Base-by-base conservation (phyloP, 345 rosid species). In the Nephelium lappaceum region DNA sequence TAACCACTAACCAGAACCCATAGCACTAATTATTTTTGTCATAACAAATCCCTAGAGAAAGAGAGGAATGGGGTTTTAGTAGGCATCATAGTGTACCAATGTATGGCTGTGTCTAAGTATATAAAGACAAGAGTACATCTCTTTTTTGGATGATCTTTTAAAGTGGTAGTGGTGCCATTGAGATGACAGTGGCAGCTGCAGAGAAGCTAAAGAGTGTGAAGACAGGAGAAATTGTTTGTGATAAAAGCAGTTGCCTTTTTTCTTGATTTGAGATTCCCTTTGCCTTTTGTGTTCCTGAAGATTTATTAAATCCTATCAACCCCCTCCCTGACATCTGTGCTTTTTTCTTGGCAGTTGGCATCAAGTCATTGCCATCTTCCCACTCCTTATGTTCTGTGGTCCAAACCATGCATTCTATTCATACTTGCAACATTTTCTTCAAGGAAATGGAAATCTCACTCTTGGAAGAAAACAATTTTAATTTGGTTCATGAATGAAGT, bases 221-320 rank as follows among this genome's bases (percentile, higher is more conserved):
- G 81, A 79, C 82, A 83, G 73, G 6, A 57, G 69, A 51, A 51
- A 51, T 5, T 61, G 23, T 2, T 67, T 23, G 47, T 73, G 78
- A 75, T 53, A 71, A 85, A 87, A 81, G 72, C 74, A 58, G 25
- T 57, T 27, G 25, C 15, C 31, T 66, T 75, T 80, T 68, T 72
- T 69, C 76, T 25, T 71, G 47, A 73, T 75, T 49, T 62, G 64
- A 81, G 77, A 79, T 64, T 43, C 19, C 45, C 24, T 41, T 27
- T 19, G 14, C 67, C 75, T 77, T 80, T 79, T 84, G 74, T 83
- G 83, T 41, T 64, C 45, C 8, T 73, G 71, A 79, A 80, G 83
- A 62, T 36, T 72, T 53, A 15, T 15, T 53, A 1, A 0, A 7
- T 41, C 19, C 18, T 51, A 51, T 51, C 18, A 41, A 51, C 57